Evolutionary conservation across 371 early-diverging fungal species (phyloP).

Genomic region (Mucor mucedo): DNA sequence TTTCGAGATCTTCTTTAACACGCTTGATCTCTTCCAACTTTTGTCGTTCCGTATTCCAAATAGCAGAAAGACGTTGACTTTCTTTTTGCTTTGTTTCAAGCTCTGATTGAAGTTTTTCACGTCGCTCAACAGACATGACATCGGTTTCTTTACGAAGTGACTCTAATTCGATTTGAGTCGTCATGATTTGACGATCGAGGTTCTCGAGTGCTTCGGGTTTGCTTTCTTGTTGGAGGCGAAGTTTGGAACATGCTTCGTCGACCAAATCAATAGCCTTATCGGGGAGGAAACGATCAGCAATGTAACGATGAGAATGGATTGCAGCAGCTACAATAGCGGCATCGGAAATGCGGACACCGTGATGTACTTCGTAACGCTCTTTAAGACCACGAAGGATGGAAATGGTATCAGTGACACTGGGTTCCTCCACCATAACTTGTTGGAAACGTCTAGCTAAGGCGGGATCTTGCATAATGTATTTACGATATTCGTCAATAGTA

Average conservation of each 20-base stretch:
- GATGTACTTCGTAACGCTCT: conserved; percentile 86
- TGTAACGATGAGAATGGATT: conserved; percentile 78
- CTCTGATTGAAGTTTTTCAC: conserved; percentile 67
- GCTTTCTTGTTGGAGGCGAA: conserved; percentile 82
- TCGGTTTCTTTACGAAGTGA: conserved; percentile 79
- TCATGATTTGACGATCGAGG: conserved; percentile 76
- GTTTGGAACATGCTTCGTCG: conserved; percentile 88
- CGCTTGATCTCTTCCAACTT: conserved; percentile 75
- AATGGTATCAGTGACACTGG: conserved; percentile 80
- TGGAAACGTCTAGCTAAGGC: conserved; percentile 91
- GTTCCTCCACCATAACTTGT: conserved; percentile 74
- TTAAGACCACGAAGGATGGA: conserved; percentile 84
- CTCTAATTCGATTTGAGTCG: conserved; percentile 77
- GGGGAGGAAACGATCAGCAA: conserved; percentile 65
- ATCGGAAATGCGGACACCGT: conserved; percentile 87
- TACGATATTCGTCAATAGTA: conserved; percentile 88
- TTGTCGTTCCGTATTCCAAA: conserved; percentile 78
- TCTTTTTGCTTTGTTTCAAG: conserved; percentile 70
- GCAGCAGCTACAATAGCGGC: conserved; percentile 84
- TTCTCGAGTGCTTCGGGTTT: conserved; percentile 82
- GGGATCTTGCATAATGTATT: conserved; percentile 83
- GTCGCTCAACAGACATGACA: conserved; percentile 70
- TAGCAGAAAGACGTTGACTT: conserved; percentile 58
- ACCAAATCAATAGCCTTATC: conserved; percentile 87
- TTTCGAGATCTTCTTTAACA: conserved; percentile 74